Base-by-base conservation (phyloP, 441 rosid species). In the Isatis lusitanica region DNA sequence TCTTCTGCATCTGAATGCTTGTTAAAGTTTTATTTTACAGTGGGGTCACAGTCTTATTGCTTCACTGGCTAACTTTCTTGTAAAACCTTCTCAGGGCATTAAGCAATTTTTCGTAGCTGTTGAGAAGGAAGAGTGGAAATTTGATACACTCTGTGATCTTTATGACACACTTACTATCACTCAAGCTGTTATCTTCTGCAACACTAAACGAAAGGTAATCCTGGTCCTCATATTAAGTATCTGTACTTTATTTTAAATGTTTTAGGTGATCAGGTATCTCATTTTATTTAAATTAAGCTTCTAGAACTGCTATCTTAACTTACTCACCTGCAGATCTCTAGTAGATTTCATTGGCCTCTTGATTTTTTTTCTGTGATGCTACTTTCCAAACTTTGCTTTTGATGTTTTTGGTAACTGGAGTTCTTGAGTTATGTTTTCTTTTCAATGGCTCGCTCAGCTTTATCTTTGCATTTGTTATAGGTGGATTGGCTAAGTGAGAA, bases 401-500 rank as follows among this genome's bases (percentile, higher is more conserved):
- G 48, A 9, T 58, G 30, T 48, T 21, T 59, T 33, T 39, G 53
- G 70, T 52, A 44, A 33, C 5, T 43, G 31, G 57, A 50, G 44
- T 16, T 8, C 57, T 66, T 35, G 15, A n/a, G 6, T 13, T 67
- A 21, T 53, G 33, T 13, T 69, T 63, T 61, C 15, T 11, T 70
- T 28, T 71, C 30, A 59, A 26, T 35, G 12, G 1, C 17, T 24
- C 8, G 1, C 7, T 51, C 2, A 42, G 57, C 68, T 21, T n/a
- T 9, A 31, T 12, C 30, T 71, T 38, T 36, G 42, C 13, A 16
- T 33, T 24, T 78, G 33, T 68, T 57, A 53, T 76, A 92, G 98
- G 99, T 94, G 80, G 99, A 94, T 82, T 94, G 98, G 98, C 84
- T 94, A 11, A 91, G 97, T 50, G 97, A 89, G 85, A 94, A 88